These are phyloP conservation scores for Calonectria montana DNA, from an alignment of 2,329 filamentous ascomycete species.

Conservation along the genomic window DNA sequence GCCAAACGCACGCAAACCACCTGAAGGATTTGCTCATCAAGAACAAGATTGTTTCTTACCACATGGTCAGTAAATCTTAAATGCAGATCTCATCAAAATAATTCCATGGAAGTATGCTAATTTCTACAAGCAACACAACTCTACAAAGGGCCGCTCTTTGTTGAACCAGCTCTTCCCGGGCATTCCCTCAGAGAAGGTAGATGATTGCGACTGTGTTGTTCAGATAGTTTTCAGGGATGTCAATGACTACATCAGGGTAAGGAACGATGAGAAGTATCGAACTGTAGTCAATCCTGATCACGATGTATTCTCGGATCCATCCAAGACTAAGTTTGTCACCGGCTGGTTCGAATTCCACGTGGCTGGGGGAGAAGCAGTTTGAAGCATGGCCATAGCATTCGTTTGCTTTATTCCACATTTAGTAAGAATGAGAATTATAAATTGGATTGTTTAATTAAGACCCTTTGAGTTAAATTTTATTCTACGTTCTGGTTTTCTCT, in stretches of 20 bases:
- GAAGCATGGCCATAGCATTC: neutral
- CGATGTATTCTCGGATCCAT: constrained; percentile 28
- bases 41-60: constrained; percentile 38
- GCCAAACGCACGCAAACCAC: constrained; percentile 33
- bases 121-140: constrained; percentile 34
- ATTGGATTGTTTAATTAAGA: neutral
- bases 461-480: neutral
- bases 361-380: constrained; percentile 28
- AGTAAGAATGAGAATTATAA: neutral
- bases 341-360: constrained; percentile 39
- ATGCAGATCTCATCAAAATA: too few relatives aligned
- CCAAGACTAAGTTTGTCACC: constrained; percentile 33
- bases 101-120: neutral
- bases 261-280: constrained; percentile 29
- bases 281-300: constrained; percentile 32
- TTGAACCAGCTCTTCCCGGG: constrained; percentile 26
- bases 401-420: neutral
- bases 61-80: constrained; percentile 25
- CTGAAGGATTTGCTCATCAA: constrained; percentile 35
- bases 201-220: constrained; percentile 27
- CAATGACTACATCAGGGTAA: constrained; percentile 31
- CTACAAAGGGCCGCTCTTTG: constrained; percentile 24
- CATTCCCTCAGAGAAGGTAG: constrained; percentile 27
- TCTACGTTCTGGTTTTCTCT: neutral
- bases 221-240: constrained; percentile 32